Evolutionary conservation across 768 basidiomycete genomes (phyloP), one percentile per base, ranked within the genome.

Genomic region (Dacryopinax primogenitus): DNA sequence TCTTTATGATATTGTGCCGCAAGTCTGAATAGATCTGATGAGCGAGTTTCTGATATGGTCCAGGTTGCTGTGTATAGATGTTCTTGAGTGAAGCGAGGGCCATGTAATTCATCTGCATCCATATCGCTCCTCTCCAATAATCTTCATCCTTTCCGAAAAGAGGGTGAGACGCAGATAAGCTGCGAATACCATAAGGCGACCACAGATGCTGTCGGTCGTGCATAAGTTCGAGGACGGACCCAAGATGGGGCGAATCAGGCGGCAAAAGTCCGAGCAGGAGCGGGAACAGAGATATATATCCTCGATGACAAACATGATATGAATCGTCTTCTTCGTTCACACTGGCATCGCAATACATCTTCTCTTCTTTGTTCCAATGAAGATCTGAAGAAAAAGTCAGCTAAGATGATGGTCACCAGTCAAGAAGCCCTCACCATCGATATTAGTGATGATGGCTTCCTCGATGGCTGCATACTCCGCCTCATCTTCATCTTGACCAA

Each of bases 31-130:
- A 98, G 34, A 96, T 89, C 68, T 85, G 77, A 71, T 80, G 80
- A 3, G 95, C 91, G 45, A 81, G 83, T 39, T 78, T 75, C 72
- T 87, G 87, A 71, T 89, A 80, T 1, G 95, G 94, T n/a, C 95
- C 95, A 18, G 83, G 79, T 70, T 86, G 80, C 0, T 78, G 79
- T 12, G 83, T 85, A 70, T 97, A 98, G 32, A 89, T 91, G 75
- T 86, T 88, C 72, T 91, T 79, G 65, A 98, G 76, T 13, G 92
- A 83, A 30, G 83, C 80, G 63, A 98, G 78, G 16, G 87, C 85
- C 67, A 98, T 81, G 72, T 92, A 98, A 75, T 98, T 97, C 88
- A 98, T 94, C 74, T 92, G 94, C 36, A 96, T 82, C 94, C 94
- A 97, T 62, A 98, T 88, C 1, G 94, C 90, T 0, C 95, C 93